These are phyloP conservation scores for Phytophthora brassicae DNA, from an alignment of 352 stramenopile genomes.

Conservation along the genomic window DNA sequence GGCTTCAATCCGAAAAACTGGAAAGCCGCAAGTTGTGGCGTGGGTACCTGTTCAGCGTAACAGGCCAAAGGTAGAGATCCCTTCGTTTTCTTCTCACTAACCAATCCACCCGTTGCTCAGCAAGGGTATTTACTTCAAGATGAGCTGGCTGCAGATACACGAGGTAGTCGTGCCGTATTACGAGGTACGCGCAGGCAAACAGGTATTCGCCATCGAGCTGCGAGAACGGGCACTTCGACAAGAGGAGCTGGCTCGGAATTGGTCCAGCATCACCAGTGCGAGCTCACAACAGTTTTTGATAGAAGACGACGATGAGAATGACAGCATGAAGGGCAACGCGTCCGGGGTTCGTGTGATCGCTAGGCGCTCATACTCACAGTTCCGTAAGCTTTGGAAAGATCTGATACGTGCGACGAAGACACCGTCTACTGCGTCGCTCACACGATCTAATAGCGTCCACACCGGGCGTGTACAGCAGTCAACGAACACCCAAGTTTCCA, in stretches of 20 bases:
- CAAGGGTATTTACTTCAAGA: constrained; percentile 25
- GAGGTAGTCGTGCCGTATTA: constrained; percentile 48
- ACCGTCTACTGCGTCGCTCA: constrained; percentile 23
- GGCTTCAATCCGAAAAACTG: constrained; percentile 7
- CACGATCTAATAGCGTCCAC: constrained; percentile 13
- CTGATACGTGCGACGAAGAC: constrained; percentile 47
- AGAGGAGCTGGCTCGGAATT: constrained; percentile 31
- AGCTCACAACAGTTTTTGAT: constrained; percentile 29
- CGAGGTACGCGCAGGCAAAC: constrained; percentile 42
- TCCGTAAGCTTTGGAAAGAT: constrained; percentile 58
- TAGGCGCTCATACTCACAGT: constrained; percentile 61
- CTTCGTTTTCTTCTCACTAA: constrained; percentile 20
- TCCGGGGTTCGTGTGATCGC: constrained; percentile 26
- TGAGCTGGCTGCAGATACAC: constrained; percentile 65
- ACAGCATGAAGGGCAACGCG: constrained; percentile 10
- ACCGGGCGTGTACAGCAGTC: not conserved
- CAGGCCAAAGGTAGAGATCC: not conserved
- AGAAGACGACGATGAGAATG: constrained; percentile 17
- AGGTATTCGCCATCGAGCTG: constrained; percentile 52
- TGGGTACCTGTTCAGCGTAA: constrained; percentile 11
- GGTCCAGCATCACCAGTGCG: constrained; percentile 32
- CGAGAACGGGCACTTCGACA: constrained; percentile 30
- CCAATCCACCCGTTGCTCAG: constrained; percentile 22
- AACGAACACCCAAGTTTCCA: not conserved
- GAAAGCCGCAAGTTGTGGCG: constrained; percentile 24